A percentile compares a stretch with the other conserved stretches of the same genome.
These are phyloP conservation scores for Kazachstania sp. DNA, from an alignment of 1,139 yeast genomes.

Conservation along the genomic window DNA sequence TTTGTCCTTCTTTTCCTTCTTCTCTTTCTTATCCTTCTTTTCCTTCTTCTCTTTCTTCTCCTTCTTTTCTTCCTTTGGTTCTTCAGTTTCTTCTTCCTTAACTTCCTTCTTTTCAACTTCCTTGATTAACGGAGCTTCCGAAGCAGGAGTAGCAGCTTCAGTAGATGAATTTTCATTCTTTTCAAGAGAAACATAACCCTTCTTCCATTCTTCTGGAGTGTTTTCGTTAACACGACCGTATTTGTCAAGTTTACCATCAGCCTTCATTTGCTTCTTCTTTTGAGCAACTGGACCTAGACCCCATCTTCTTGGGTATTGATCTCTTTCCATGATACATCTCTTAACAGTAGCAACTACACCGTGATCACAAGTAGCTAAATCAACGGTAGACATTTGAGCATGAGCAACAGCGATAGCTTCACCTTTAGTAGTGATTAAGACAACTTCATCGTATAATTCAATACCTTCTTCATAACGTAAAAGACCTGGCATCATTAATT, in stretches of 20 bases:
- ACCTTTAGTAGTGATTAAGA: conserved; percentile 96
- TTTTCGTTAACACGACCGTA: conserved; percentile 87
- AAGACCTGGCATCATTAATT: conserved; percentile 97
- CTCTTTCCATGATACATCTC: conserved; percentile 99
- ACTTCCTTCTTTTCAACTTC: conserved; percentile 29
- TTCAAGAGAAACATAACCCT: conserved; percentile 74
- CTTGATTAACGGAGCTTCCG: conserved; percentile 20
- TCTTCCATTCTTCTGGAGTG: conserved; percentile 91
- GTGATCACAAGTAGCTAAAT: conserved; percentile 92
- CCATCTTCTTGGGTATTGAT: conserved; percentile 99
- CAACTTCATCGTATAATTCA: conserved; percentile 96
- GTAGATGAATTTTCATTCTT: conserved; percentile 41
- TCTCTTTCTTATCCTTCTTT: conserved; percentile 55
- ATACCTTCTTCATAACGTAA: conserved; percentile 97
- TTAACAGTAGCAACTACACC: conserved; percentile 98
- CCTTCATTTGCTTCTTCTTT: conserved; percentile 96
- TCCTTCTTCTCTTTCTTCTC: too few species aligned
- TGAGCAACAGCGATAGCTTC: conserved; percentile 98
- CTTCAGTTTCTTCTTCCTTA: conserved; percentile 35
- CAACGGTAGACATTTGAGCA: conserved; percentile 98
- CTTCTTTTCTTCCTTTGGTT: conserved; percentile 44
- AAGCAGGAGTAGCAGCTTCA: too few species aligned
- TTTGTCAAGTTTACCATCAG: conserved; percentile 95
- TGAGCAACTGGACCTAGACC: conserved; percentile 98
- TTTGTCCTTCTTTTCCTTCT: conserved; percentile 57